Percentiles rank a stretch among this genome's conserved stretches.
Evolutionary conservation across 148 eudicot genomes (phyloP).

Genomic region (Persicaria maculosa): DNA sequence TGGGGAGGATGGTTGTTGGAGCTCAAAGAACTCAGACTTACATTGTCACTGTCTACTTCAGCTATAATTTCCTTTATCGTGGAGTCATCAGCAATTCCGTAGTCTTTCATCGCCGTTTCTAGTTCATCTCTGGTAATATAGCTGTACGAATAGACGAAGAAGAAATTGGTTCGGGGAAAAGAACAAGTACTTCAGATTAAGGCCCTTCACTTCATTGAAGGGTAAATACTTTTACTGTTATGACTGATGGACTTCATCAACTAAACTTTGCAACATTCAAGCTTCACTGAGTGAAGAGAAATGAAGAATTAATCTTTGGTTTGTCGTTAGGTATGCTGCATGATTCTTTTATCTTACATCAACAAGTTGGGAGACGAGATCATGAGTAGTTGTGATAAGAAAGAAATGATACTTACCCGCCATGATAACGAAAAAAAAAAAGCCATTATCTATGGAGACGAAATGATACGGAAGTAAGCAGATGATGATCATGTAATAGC

Average conservation of each 20-base stretch:
- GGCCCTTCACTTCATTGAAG: not conserved
- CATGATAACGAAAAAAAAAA: not conserved
- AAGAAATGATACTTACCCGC: not conserved
- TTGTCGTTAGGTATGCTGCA: no score
- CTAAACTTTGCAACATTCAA: not conserved
- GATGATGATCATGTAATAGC: not conserved
- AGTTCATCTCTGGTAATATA: conserved; percentile 80
- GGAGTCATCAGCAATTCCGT: conserved; percentile 70
- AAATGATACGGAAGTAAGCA: not conserved
- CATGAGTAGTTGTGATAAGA: no score
- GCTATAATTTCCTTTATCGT: conserved; percentile 69
- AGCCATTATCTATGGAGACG: not conserved
- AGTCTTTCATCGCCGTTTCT: conserved; percentile 71
- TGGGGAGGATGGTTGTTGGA: not conserved
- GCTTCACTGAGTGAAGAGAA: not conserved
- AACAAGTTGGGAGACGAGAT: no score
- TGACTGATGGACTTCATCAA: not conserved
- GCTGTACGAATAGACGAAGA: conserved; percentile 23
- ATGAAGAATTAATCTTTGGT: no score
- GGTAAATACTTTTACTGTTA: no score
- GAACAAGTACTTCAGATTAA: not conserved
- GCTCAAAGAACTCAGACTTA: conserved; percentile 22
- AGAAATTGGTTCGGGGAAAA: not conserved
- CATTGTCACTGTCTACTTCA: conserved; percentile 87
- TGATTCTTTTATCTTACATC: not conserved